Base-by-base conservation (phyloP, 306 rosid genomes). In the Castanea crenata region DNA sequence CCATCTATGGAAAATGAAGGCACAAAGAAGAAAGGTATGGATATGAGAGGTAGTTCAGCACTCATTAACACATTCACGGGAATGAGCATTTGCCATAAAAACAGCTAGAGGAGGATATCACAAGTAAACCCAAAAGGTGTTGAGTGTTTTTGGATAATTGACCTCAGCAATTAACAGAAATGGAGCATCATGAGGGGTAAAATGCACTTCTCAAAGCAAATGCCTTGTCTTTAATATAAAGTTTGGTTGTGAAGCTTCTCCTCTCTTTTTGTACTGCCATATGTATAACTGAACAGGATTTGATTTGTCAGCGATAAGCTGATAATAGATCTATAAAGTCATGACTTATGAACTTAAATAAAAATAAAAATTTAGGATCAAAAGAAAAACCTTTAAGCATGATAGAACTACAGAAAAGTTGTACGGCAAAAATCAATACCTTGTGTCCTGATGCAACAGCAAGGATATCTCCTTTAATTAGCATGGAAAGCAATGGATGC, bases 401-500 rank as follows among this genome's bases (percentile, higher is more conserved):
- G 13, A 62, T 61, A 29, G 38, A 29, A 20, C 62, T 44, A 68
- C 34, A 83, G 27, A 72, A 29, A 76, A 75, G 67, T 68, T 55
- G 5, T 15, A 74, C 29, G 44, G 49, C n/a, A 81, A 34, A 52
- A 79, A 55, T 6, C 12, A 5, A 49, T 74, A 78, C 89, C 83
- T 86, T 86, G 74, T 86, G 89, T 65, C 89, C 87, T 65, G 87
- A 86, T 71, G 87, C 89, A 80, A 86, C 89, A 63, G 87, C 87
- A n/a, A 86, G 85, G 75, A 83, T 83, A 77, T 86, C 87, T 65
- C 89, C 87, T 56, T 80, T 80, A 15, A 21, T 21, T 21, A 21
- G 89, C 89, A 83, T 86, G 89, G 85, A 83, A 86, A 80, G 89
- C 87, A 54, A 86, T 70, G 73, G 87, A 86, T 69, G 89, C 87